These are phyloP conservation scores for Keithomyces neogunnii DNA, from an alignment of 2,329 filamentous ascomycete genomes.

Conservation along the genomic window DNA sequence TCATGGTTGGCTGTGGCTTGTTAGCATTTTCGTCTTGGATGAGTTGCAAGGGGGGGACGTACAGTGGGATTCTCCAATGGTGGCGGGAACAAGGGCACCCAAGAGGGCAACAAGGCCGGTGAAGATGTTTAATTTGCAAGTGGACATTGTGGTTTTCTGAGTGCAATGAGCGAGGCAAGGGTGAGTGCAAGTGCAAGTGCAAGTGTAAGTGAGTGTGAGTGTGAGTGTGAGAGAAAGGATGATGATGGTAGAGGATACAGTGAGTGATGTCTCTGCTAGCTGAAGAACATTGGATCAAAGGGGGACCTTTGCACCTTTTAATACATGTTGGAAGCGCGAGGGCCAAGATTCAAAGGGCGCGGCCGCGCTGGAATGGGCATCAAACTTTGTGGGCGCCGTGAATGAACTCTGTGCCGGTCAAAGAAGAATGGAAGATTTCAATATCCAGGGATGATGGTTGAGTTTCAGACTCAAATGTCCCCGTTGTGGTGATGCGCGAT, in stretches of 20 bases:
- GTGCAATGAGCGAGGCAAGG: neutral
- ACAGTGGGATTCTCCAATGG: constrained; percentile 13
- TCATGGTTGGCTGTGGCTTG: constrained; percentile 17
- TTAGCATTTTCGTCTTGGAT: neutral
- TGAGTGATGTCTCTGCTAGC: neutral
- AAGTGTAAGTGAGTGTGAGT: neutral
- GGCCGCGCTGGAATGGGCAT: constrained; percentile 1
- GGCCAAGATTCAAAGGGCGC: neutral
- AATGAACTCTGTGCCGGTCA: too few relatives aligned
- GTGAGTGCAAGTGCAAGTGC: too few relatives aligned
- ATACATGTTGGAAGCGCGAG: neutral
- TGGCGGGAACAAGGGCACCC: constrained; percentile 13
- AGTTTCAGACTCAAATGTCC: neutral
- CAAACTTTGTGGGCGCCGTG: neutral
- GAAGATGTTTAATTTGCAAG: constrained; percentile 19
- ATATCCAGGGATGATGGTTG: neutral
- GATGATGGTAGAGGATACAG: neutral
- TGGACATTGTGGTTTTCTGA: constrained; percentile 16
- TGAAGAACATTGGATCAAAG: neutral
- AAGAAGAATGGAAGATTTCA: too few relatives aligned
- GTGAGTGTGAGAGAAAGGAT: neutral
- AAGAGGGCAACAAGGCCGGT: constrained; percentile 14
- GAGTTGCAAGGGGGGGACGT: constrained; percentile 1
- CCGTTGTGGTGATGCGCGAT: too few relatives aligned
- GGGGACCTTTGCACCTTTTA: neutral